Percentiles rank a stretch among this genome's conserved stretches.
These are phyloP conservation scores for Lindgomyces ingoldianus DNA, from an alignment of 495 filamentous ascomycete genomes.

Conservation along the genomic window DNA sequence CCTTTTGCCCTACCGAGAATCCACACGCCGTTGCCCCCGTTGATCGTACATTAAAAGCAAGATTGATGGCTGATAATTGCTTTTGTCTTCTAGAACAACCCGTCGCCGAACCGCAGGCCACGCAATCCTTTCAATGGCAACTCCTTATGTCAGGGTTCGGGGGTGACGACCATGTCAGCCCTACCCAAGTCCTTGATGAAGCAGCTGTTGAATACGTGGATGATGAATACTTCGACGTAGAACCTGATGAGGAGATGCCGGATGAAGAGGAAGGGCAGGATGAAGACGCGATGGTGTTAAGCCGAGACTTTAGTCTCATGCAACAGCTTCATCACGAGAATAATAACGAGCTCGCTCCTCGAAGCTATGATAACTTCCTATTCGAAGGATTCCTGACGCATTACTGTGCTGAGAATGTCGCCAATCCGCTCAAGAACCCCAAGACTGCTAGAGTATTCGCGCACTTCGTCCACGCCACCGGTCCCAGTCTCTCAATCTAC, in stretches of 20 bases:
- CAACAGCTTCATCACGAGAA: slow-evolving; percentile 51
- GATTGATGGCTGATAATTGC: slow-evolving; percentile 24
- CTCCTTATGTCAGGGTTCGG: slow-evolving; percentile 27
- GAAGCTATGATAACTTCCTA: slow-evolving; percentile 66
- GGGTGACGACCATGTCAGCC: slow-evolving; percentile 38
- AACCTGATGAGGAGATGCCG: slow-evolving; percentile 68
- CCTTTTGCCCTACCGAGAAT: background rate
- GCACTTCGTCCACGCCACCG: slow-evolving; percentile 90
- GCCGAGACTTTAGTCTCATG: slow-evolving; percentile 49
- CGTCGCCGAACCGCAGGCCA: slow-evolving; percentile 9
- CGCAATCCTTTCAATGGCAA: slow-evolving; percentile 8
- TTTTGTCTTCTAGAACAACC: slow-evolving; percentile 34
- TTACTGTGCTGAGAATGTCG: slow-evolving; percentile 72
- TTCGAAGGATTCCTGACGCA: slow-evolving; percentile 73
- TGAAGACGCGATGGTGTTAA: slow-evolving; percentile 40
- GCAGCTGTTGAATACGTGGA: slow-evolving; percentile 54
- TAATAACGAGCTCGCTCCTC: slow-evolving; percentile 53
- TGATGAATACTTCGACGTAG: slow-evolving; percentile 63
- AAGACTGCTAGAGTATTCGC: slow-evolving; percentile 84
- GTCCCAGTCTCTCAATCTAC: slow-evolving; percentile 81
- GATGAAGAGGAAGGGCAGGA: slow-evolving; percentile 51
- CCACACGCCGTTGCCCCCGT: background rate
- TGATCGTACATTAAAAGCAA: slow-evolving; percentile 9
- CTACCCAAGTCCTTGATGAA: slow-evolving; percentile 40
- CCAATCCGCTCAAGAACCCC: slow-evolving; percentile 79